phyloP scores from a whole-genome alignment of 2,329 filamentous ascomycete species.

The Xylariaceae sp. region DNA sequence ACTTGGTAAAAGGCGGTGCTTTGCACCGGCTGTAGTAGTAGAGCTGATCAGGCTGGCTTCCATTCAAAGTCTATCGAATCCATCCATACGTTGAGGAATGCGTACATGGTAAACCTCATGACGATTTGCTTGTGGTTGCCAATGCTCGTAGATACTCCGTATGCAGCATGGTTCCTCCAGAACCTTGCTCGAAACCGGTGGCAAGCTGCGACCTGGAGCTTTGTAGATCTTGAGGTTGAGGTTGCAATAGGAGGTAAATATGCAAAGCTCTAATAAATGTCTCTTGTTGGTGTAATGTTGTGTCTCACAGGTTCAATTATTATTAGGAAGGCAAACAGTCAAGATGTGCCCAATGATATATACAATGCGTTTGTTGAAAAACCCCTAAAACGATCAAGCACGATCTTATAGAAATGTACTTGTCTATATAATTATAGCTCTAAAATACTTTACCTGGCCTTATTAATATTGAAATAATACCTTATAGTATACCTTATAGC shows the following conservation, averaged over 20 bases:
- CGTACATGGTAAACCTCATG: background rate
- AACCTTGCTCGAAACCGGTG: background rate
- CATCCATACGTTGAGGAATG: no score
- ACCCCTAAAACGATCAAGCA: no score
- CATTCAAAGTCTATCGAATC: background rate
- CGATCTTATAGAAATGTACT: no score
- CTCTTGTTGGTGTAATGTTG: background rate
- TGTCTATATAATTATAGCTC: no score
- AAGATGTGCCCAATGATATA: no score
- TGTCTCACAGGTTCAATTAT: background rate
- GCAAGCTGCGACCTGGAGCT: background rate
- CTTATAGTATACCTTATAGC: no score
- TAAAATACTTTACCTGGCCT: no score
- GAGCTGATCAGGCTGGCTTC: background rate
- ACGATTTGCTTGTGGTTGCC: background rate
- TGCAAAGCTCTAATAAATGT: background rate
- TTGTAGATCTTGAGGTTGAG: background rate
- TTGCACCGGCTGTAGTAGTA: background rate
- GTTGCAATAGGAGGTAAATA: background rate
- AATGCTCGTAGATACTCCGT: background rate
- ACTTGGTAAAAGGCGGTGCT: background rate
- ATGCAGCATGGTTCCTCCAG: background rate
- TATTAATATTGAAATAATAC: no score
- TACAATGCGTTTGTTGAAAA: no score
- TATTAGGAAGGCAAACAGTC: no score